Conservation (phyloP, 768 basidiomycete species). For the Amanita molliuscula region DNA sequence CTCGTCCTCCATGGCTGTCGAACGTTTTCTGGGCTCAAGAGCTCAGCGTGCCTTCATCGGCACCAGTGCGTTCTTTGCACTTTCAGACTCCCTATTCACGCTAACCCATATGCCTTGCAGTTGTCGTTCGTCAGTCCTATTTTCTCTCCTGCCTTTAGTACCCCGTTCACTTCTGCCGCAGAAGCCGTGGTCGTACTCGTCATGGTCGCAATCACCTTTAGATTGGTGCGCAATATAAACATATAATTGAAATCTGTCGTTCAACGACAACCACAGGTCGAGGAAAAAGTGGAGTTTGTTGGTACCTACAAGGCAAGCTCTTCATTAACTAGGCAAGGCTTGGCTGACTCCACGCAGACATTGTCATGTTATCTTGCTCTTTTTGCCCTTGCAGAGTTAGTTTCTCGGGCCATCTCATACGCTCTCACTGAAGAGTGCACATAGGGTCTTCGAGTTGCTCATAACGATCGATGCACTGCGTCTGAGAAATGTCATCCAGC, state of each 20-base stretch:
- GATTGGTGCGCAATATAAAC: conserved; percentile 32
- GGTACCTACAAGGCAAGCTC: conserved; percentile 42
- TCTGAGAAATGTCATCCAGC: conserved; percentile 68
- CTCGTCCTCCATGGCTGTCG: conserved; percentile 45
- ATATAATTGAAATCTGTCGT: not conserved
- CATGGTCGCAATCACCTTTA: conserved; percentile 67
- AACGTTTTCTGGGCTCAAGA: conserved; percentile 61
- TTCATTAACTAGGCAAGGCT: not conserved
- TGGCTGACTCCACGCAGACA: conserved; percentile 23
- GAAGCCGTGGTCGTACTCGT: conserved; percentile 68
- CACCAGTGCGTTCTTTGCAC: conserved; percentile 40
- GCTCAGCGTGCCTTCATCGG: conserved; percentile 64
- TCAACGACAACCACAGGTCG: conserved; percentile 30
- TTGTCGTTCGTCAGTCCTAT: conserved; percentile 49
- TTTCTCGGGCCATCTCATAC: conserved; percentile 3
- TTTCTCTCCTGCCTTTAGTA: not conserved
- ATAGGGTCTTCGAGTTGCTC: conserved; percentile 69
- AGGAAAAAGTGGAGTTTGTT: conserved; percentile 32
- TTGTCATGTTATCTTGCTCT: conserved; percentile 79
- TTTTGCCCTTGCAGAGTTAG: conserved; percentile 75
- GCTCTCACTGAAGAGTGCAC: conserved; percentile 2
- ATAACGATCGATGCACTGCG: conserved; percentile 82
- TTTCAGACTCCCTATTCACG: conserved; percentile 3
- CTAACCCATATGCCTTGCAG: conserved; percentile 20
- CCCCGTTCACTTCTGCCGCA: conserved; percentile 17